Evolutionary conservation across 805 yeast species (phyloP).

Genomic region (Barnettozyma sp.): DNA sequence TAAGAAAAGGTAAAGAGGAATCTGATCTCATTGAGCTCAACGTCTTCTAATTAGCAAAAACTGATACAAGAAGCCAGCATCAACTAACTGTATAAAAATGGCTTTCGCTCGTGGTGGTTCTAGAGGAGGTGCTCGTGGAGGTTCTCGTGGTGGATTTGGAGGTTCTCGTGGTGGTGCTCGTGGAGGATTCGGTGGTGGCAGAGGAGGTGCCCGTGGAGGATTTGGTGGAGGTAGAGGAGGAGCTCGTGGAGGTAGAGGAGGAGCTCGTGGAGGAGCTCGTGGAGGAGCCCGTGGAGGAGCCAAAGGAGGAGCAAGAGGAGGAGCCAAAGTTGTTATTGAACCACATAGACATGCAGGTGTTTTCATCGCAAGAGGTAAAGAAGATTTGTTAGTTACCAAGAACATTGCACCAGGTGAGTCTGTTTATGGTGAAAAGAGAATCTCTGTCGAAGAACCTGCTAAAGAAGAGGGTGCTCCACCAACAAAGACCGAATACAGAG

Average conservation of each 20-base stretch:
- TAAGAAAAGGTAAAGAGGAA: too few species aligned
- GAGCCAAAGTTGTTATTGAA: constrained; percentile 95
- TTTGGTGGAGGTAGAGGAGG: constrained; percentile 47
- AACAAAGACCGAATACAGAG: constrained; percentile 97
- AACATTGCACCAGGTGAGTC: constrained; percentile 98
- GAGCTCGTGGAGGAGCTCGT: constrained; percentile 46
- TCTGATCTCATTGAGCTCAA: too few species aligned
- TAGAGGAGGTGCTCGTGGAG: constrained; percentile 49
- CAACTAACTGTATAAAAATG: constrained; percentile 46
- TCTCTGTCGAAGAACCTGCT: constrained; percentile 88
- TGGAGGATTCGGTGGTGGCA: constrained; percentile 38
- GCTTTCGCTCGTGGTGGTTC: constrained; percentile 49
- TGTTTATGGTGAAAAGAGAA: constrained; percentile 97
- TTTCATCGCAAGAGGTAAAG: constrained; percentile 98
- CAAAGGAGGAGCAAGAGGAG: constrained; percentile 78
- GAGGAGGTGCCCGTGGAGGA: constrained; percentile 46
- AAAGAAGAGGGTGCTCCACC: constrained; percentile 82
- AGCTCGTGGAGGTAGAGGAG: constrained; percentile 37
- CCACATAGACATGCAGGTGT: constrained; percentile 99
- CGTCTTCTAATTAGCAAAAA: too few species aligned
- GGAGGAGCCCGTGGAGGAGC: constrained; percentile 62
- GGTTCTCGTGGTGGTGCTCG: constrained; percentile 34
- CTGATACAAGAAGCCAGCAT: neutral
- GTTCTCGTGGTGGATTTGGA: constrained; percentile 40
- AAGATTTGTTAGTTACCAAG: constrained; percentile 94